phyloP scores from a whole-genome alignment of 495 filamentous ascomycete species.

The Ramalina intermedia region DNA sequence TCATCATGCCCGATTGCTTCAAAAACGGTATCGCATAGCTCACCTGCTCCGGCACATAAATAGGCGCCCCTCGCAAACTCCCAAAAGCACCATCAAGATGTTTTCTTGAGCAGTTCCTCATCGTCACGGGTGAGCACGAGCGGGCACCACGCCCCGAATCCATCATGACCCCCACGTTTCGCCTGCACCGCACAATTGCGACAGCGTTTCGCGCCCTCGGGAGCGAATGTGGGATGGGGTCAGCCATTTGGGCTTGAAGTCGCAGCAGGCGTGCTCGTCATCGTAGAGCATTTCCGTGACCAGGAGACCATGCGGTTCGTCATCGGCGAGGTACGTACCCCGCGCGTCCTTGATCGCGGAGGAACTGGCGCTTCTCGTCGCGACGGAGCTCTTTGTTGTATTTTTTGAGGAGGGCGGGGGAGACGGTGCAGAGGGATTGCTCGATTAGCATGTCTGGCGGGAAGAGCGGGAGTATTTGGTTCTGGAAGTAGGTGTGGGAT shows the following conservation, averaged over 20 bases:
- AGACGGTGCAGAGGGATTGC: neutral
- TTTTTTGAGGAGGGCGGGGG: neutral
- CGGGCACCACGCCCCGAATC: slow-evolving; percentile 25
- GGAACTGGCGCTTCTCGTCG: neutral
- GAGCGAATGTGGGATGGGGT: slow-evolving; percentile 67
- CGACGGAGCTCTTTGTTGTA: neutral
- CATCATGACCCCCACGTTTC: too few species aligned
- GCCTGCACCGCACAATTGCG: slow-evolving; percentile 32
- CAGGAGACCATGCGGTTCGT: slow-evolving; percentile 49
- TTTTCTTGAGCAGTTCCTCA: neutral
- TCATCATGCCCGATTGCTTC: neutral
- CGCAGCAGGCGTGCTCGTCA: slow-evolving; percentile 12
- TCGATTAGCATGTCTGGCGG: neutral
- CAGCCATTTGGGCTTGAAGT: slow-evolving; percentile 92
- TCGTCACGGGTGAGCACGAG: neutral
- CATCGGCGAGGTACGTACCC: slow-evolving; percentile 39
- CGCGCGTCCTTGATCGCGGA: slow-evolving; percentile 17
- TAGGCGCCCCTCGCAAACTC: neutral
- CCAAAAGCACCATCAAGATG: neutral
- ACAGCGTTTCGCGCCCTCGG: slow-evolving; percentile 48
- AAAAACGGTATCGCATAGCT: neutral
- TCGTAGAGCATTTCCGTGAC: slow-evolving; percentile 53
- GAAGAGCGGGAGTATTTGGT: neutral
- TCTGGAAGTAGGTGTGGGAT: neutral
- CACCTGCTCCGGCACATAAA: neutral